phyloP scores from a whole-genome alignment of 495 filamentous ascomycete species.

The Darksidea phi region DNA sequence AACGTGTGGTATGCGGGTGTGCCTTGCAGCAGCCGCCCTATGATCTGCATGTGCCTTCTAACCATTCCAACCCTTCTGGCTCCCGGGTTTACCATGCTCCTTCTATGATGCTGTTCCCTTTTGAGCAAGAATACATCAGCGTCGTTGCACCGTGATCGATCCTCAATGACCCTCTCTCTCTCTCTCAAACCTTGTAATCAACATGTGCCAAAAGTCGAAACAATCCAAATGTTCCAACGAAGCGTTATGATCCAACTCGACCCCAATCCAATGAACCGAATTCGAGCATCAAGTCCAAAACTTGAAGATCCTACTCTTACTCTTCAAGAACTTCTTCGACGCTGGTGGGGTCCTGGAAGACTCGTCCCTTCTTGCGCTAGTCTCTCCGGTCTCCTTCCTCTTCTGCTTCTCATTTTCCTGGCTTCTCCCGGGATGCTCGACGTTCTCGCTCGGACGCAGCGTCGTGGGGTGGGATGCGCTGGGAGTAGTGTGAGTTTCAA shows the following conservation, averaged over 20 bases:
- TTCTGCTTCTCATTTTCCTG: constrained; percentile 10
- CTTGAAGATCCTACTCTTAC: constrained; percentile 32
- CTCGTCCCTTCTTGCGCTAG: not conserved
- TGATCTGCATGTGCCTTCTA: constrained; percentile 11
- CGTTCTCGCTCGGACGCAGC: not conserved
- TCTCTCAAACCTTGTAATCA: no score
- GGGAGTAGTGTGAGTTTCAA: constrained; percentile 3
- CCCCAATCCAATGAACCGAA: not conserved
- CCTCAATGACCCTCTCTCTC: no score
- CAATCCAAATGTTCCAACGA: constrained; percentile 3
- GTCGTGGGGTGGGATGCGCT: constrained; percentile 17
- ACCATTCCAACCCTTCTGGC: not conserved
- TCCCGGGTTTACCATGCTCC: no score
- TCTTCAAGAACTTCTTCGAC: constrained; percentile 26
- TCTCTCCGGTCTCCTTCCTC: not conserved
- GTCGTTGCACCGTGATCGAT: not conserved
- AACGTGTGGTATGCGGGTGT: constrained; percentile 13
- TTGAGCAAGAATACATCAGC: not conserved
- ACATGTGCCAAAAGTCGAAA: no score
- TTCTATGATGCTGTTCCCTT: not conserved
- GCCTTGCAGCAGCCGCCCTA: constrained; percentile 24
- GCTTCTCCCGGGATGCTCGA: not conserved
- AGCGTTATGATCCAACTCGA: not conserved
- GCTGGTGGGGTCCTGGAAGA: not conserved
- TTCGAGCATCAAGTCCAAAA: constrained; percentile 22